phyloP scores from a whole-genome alignment of 768 basidiomycete genomes.

The Phanerochaete carnosa region DNA sequence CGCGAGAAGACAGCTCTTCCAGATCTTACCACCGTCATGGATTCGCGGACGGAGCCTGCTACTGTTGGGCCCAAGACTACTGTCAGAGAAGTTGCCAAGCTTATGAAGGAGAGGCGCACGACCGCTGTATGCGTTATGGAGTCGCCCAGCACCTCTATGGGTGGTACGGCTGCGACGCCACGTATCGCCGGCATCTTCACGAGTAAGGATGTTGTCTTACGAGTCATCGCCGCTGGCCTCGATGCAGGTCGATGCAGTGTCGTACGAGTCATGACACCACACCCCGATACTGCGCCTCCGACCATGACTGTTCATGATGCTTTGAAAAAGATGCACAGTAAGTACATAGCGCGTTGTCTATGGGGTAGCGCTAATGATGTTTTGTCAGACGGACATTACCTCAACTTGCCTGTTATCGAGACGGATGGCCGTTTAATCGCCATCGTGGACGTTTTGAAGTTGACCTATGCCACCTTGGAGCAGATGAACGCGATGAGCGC shows the following conservation, averaged over 20 bases:
- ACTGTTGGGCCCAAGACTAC: conserved; percentile 91
- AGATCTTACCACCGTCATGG: conserved; percentile 94
- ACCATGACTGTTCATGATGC: conserved; percentile 92
- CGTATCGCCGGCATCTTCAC: conserved; percentile 98
- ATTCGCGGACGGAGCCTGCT: conserved; percentile 88
- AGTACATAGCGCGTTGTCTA: conserved; percentile 27
- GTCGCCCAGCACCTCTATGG: conserved; percentile 33
- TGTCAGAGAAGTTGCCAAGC: conserved; percentile 87
- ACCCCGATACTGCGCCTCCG: conserved; percentile 94
- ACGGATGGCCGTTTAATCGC: conserved; percentile 88
- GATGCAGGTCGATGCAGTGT: conserved; percentile 93
- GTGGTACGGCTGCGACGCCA: conserved; percentile 40
- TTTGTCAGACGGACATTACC: conserved; percentile 84
- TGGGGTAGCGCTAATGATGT: conserved; percentile 6
- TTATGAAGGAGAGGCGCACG: conserved; percentile 95
- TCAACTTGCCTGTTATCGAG: conserved; percentile 95
- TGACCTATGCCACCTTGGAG: conserved; percentile 97
- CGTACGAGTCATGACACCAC: conserved; percentile 98
- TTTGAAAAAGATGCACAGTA: conserved; percentile 98
- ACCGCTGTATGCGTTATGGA: conserved; percentile 99
- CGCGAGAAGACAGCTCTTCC: conserved; percentile 96
- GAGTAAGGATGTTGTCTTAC: conserved; percentile 96
- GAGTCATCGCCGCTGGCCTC: conserved; percentile 96
- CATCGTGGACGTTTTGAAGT: conserved; percentile 95
- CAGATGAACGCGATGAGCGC: conserved; percentile 93